These are phyloP conservation scores for Leccinum boreale DNA, from an alignment of 768 basidiomycete species.

Conservation along the genomic window DNA sequence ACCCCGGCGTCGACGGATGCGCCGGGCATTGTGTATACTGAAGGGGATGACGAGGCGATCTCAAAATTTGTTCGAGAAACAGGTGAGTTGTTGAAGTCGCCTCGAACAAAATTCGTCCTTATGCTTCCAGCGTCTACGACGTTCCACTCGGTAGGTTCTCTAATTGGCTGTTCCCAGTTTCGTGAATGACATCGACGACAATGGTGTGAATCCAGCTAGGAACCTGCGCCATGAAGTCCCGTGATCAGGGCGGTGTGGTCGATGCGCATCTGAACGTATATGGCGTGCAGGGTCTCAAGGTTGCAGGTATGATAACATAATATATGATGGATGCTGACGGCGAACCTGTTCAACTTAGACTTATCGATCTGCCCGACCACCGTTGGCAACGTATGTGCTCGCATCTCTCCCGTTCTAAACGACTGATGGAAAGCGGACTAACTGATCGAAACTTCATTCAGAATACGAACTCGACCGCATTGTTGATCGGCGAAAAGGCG, in stretches of 20 bases:
- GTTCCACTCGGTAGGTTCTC: neutral
- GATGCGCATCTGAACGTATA: slow-evolving; percentile 61
- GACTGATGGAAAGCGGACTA: neutral
- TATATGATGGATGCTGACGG: neutral
- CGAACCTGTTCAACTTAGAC: neutral
- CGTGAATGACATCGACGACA: neutral
- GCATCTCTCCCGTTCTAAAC: neutral
- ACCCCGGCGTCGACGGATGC: slow-evolving; percentile 14
- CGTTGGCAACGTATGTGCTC: slow-evolving; percentile 1
- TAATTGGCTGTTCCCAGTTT: neutral
- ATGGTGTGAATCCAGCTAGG: slow-evolving; percentile 28
- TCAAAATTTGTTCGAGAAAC: slow-evolving; percentile 22
- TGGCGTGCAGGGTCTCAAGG: slow-evolving; percentile 54
- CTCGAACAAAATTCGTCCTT: neutral
- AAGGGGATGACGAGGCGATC: slow-evolving; percentile 34
- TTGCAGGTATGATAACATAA: slow-evolving; percentile 44
- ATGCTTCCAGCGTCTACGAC: neutral
- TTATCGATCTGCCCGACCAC: slow-evolving; percentile 5
- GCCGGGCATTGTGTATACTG: slow-evolving; percentile 33
- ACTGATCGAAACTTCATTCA: neutral
- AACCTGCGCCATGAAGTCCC: slow-evolving; percentile 68
- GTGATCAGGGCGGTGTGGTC: slow-evolving; percentile 58
- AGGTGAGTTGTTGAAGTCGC: slow-evolving; percentile 5
- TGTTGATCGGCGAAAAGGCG: slow-evolving; percentile 18
- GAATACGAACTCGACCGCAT: slow-evolving; percentile 17